Percentiles rank a stretch among this genome's conserved stretches.
Conservation (phyloP, 2,329 filamentous ascomycete genomes). For the Cordyceps militaris region DNA sequence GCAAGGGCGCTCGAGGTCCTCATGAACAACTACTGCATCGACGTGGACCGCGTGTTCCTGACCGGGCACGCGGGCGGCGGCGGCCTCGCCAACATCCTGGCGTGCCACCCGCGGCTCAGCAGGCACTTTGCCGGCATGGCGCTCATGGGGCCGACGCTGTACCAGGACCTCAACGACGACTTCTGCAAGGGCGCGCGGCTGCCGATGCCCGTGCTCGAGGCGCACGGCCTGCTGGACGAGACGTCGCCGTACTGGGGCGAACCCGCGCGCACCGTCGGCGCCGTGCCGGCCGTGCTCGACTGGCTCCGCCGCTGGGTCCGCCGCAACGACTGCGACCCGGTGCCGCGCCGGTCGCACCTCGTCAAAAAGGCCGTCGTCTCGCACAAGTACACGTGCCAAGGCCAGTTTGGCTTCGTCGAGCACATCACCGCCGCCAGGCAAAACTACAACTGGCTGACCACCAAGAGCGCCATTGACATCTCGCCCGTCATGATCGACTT, state of each 20-base stretch:
- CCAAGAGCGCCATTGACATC: not conserved
- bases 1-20: constrained; percentile 31
- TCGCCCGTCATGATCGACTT: not conserved
- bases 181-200: constrained; percentile 30
- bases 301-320: constrained; percentile 4
- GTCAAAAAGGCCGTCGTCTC: not conserved
- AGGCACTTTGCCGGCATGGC: constrained; percentile 32
- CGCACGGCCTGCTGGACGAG: constrained; percentile 39
- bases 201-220: constrained; percentile 37
- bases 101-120: constrained; percentile 29
- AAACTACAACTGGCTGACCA: not conserved
- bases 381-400: constrained; percentile 4
- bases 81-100: constrained; percentile 32
- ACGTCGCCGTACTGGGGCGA: constrained; percentile 38
- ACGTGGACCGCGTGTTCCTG: constrained; percentile 30
- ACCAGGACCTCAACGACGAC: constrained; percentile 13
- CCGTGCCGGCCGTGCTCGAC: not conserved
- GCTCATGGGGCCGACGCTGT: constrained; percentile 20
- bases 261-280: not conserved
- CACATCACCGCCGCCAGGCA: not conserved
- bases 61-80: constrained; percentile 34
- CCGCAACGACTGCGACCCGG: constrained; percentile 10
- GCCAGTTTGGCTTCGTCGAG: not conserved
- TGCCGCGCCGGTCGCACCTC: not conserved
- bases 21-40: constrained; percentile 29